These are phyloP conservation scores for Exophiala lecanii-corni DNA, from an alignment of 2,329 filamentous ascomycete genomes.

Conservation along the genomic window DNA sequence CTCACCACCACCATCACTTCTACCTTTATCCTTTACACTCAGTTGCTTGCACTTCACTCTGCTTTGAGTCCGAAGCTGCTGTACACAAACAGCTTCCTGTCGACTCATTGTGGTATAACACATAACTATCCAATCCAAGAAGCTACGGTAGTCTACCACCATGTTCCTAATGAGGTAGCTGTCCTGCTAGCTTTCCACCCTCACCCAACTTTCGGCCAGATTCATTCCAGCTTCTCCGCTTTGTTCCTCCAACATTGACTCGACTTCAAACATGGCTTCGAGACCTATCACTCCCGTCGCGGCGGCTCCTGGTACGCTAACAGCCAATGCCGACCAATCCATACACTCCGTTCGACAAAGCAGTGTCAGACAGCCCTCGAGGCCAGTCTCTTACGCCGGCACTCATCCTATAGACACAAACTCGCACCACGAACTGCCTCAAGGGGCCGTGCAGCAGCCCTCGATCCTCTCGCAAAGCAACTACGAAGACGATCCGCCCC, in stretches of 20 bases:
- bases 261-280: slow-evolving; percentile 21
- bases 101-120: no score
- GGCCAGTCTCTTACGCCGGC: slow-evolving; percentile 39
- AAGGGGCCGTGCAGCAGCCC: slow-evolving; percentile 31
- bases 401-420: slow-evolving; percentile 15
- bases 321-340: slow-evolving; percentile 11
- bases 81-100: neutral
- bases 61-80: no score
- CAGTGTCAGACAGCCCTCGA: slow-evolving; percentile 28
- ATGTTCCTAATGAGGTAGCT: neutral
- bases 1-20: neutral
- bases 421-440: slow-evolving; percentile 33
- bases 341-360: slow-evolving; percentile 14
- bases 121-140: no score
- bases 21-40: no score
- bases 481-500: slow-evolving; percentile 30
- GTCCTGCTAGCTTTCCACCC: neutral
- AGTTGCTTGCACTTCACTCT: no score
- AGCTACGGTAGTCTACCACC: no score
- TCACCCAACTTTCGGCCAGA: neutral
- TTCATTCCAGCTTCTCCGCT: neutral
- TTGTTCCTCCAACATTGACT: neutral
- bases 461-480: slow-evolving; percentile 33
- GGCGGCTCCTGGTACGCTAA: slow-evolving; percentile 7
- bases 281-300: slow-evolving; percentile 30